phyloP scores from a whole-genome alignment of 129 eudicot genomes.

The Gnaphalium uliginosum region DNA sequence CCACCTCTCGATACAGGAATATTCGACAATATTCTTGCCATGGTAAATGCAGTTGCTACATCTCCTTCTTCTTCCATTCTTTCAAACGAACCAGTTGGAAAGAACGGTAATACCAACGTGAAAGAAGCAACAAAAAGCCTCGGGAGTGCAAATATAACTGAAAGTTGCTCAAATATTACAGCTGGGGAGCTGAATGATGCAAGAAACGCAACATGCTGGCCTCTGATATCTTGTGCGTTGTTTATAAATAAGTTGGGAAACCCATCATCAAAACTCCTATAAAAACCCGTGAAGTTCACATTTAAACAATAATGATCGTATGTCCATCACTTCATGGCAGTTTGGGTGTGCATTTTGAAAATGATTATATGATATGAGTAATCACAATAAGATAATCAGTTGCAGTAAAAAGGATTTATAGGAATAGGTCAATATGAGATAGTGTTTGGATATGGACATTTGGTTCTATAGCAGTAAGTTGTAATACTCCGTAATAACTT shows the following conservation, averaged over 20 bases:
- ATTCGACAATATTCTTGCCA: conserved; percentile 92
- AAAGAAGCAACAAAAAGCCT: conserved; percentile 90
- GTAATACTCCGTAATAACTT: too few species aligned
- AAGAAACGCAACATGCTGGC: conserved; percentile 90
- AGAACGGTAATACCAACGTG: conserved; percentile 84
- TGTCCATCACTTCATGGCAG: neutral
- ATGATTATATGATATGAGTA: neutral
- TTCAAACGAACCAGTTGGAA: conserved; percentile 96
- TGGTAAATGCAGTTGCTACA: conserved; percentile 96
- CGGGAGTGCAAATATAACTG: conserved; percentile 93
- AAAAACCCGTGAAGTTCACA: conserved; percentile 5
- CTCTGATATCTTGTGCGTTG: conserved; percentile 92
- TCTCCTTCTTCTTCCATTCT: conserved; percentile 99
- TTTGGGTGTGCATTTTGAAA: neutral
- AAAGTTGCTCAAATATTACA: conserved; percentile 91
- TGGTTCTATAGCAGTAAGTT: too few species aligned
- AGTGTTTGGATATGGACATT: neutral
- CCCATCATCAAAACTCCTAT: conserved; percentile 95
- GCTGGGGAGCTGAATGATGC: conserved; percentile 93
- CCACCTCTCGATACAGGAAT: conserved; percentile 97
- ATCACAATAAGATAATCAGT: neutral
- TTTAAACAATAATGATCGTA: neutral
- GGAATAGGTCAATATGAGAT: neutral
- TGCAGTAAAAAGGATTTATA: neutral
- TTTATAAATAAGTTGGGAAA: conserved; percentile 95